A percentile compares a stretch with the other conserved stretches of the same genome.
Evolutionary conservation across 2,329 filamentous ascomycete species (phyloP).

Genomic region (Celoporthe dispersa): DNA sequence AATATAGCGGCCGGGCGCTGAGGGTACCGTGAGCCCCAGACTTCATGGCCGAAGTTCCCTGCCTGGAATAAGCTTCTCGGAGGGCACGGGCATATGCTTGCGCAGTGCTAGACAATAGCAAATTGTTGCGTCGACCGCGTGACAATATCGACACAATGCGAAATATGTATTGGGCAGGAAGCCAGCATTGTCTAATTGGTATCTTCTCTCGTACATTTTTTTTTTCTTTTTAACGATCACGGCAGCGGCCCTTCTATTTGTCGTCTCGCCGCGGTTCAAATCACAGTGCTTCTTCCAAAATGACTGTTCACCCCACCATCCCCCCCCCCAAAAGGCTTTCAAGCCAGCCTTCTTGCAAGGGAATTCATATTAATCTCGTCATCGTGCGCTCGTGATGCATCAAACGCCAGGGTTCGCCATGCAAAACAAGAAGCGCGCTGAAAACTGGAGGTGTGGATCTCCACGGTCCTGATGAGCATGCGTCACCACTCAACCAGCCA

Average conservation of each 20-base stretch:
- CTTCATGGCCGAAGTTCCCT: too few species aligned
- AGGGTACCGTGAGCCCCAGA: too few species aligned
- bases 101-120: neutral
- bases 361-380: conserved; percentile 16
- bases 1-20: too few species aligned
- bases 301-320: neutral
- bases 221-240: neutral
- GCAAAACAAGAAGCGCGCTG: conserved; percentile 16
- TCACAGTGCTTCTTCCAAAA: neutral
- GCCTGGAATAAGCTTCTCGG: too few species aligned
- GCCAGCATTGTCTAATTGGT: conserved; percentile 17
- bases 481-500: conserved; percentile 22
- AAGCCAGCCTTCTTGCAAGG: neutral
- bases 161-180: conserved; percentile 2
- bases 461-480: conserved; percentile 2
- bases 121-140: neutral
- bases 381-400: conserved; percentile 24
- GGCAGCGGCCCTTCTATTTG: neutral
- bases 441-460: neutral
- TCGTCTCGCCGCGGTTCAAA: neutral
- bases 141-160: neutral
- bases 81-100: neutral
- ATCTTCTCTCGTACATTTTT: conserved; percentile 11
- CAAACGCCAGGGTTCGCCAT: conserved; percentile 28
- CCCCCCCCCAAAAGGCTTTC: neutral